Evolutionary conservation across 78 protist species (phyloP), one percentile per base, ranked within the genome.

Genomic region (Isochrysis galbana): DNA sequence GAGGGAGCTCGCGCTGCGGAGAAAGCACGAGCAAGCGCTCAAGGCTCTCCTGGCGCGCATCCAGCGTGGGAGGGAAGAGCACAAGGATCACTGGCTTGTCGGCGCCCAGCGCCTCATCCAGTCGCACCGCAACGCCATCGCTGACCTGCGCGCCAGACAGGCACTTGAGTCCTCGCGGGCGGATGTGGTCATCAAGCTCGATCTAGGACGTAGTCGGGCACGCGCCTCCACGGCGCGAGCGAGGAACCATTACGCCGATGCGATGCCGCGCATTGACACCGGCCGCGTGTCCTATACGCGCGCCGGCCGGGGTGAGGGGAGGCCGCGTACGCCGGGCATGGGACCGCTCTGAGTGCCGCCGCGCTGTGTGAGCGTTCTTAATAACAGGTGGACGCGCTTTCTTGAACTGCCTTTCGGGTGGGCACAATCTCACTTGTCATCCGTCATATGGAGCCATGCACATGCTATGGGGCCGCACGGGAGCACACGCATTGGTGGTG

Each of bases 91-190:
- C 88, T 80, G 88, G 88, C 88, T 42, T 7, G 14, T 11, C 29
- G 88, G 88, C 88, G 88, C 88, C 61, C 55, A 80, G 88, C 48
- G 88, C 41, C 88, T 80, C 41, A 42, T 42, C 61, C 88, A 80
- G 55, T 11, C 29, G 14, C 88, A 80, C 54, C 88, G 88, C 54
- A 80, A 80, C 54, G 29, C 34, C 61, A 10, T 80, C 10, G 0
- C 55, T 51, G 88, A 80, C 88, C 54, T 80, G 29, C 1, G 14
- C 29, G 36, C 42, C 17, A 42, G 34, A 51, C 88, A 80, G 38
- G 0, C 54, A 19, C 51, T 80, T 22, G 88, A 80, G 88, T 0
- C 26, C 36, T 4, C 23, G 19, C 84, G 84, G 34, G 84, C 46
- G 34, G 84, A 77, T 29, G 47, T 77, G 17, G 84, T 46, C 1